Percentiles rank a stretch among this genome's conserved stretches.
Conservation (phyloP, 129 eudicot species). For the Chrysanthemum seticuspe region DNA sequence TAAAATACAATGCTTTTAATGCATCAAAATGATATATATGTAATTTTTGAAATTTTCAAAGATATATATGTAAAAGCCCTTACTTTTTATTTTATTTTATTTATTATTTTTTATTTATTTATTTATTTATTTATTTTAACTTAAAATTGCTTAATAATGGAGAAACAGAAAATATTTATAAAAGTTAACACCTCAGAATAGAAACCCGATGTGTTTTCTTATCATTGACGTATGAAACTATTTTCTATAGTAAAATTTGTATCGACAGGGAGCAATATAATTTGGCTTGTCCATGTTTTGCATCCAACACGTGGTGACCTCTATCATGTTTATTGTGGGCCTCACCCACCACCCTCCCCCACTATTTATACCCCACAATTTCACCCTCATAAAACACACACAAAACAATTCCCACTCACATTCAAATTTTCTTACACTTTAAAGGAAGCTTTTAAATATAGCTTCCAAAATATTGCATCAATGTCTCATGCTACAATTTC, state of each 20-base stretch:
- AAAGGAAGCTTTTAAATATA: neutral
- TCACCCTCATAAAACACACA: constrained; percentile 11
- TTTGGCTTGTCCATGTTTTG: constrained; percentile 20
- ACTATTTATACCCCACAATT: constrained; percentile 35
- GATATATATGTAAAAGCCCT: too few relatives aligned
- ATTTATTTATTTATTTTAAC: too few relatives aligned
- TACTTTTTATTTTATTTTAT: too few relatives aligned
- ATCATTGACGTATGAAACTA: neutral
- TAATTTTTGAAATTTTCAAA: too few relatives aligned
- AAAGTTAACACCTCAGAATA: too few relatives aligned
- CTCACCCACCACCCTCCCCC: constrained; percentile 23
- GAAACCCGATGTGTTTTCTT: too few relatives aligned
- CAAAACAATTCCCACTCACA: constrained; percentile 17
- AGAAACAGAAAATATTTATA: too few relatives aligned
- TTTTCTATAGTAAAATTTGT: neutral
- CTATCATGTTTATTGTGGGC: constrained; percentile 37
- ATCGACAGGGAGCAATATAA: neutral
- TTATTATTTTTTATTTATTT: too few relatives aligned
- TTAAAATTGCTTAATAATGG: too few relatives aligned
- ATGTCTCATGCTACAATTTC: constrained; percentile 24
- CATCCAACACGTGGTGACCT: constrained; percentile 61
- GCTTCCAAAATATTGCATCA: constrained; percentile 15
- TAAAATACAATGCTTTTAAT: too few relatives aligned
- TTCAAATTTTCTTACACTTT: neutral
- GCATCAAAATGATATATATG: too few relatives aligned